These are phyloP conservation scores for Stachybotrys chlorohalonatus DNA, from an alignment of 2,329 filamentous ascomycete genomes.

Conservation along the genomic window DNA sequence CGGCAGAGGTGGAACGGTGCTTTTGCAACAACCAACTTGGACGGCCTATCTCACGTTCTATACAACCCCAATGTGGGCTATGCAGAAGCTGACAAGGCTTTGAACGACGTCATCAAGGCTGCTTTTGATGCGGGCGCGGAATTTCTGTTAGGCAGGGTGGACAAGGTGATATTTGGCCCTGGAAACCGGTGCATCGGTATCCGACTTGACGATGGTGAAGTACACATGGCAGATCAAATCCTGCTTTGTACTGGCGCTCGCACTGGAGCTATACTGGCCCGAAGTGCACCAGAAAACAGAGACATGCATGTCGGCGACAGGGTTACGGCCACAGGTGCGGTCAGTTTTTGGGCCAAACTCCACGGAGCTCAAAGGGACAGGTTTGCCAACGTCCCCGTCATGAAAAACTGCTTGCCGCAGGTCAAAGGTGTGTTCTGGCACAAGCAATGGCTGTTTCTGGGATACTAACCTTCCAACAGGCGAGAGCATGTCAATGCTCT, in stretches of 20 bases:
- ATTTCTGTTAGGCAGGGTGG: constrained; percentile 43
- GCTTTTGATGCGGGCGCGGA: constrained; percentile 44
- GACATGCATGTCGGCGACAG: constrained; percentile 43
- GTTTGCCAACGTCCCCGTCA: constrained; percentile 42
- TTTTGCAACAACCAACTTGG: constrained; percentile 48
- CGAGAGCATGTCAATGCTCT: constrained; percentile 34
- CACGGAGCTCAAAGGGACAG: constrained; percentile 33
- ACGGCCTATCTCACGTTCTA: constrained; percentile 43
- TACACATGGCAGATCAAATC: constrained; percentile 40
- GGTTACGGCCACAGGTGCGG: constrained; percentile 46
- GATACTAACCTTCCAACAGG: constrained; percentile 14
- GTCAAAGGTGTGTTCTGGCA: constrained; percentile 27
- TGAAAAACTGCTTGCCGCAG: constrained; percentile 33
- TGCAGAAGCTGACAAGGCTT: constrained; percentile 47
- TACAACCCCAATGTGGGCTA: constrained; percentile 52
- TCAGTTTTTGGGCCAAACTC: constrained; percentile 30
- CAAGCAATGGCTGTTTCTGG: not conserved
- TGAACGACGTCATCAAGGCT: constrained; percentile 43
- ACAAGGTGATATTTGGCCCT: constrained; percentile 34
- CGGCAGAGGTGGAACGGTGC: constrained; percentile 45
- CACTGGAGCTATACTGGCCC: constrained; percentile 43
- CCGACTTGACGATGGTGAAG: constrained; percentile 32
- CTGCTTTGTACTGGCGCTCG: constrained; percentile 48
- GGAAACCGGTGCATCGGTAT: constrained; percentile 40
- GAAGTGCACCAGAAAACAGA: constrained; percentile 36